A percentile compares a stretch with the other conserved stretches of the same genome.
phyloP scores from a whole-genome alignment of 2,329 filamentous ascomycete genomes.

The Colletotrichum lupini region DNA sequence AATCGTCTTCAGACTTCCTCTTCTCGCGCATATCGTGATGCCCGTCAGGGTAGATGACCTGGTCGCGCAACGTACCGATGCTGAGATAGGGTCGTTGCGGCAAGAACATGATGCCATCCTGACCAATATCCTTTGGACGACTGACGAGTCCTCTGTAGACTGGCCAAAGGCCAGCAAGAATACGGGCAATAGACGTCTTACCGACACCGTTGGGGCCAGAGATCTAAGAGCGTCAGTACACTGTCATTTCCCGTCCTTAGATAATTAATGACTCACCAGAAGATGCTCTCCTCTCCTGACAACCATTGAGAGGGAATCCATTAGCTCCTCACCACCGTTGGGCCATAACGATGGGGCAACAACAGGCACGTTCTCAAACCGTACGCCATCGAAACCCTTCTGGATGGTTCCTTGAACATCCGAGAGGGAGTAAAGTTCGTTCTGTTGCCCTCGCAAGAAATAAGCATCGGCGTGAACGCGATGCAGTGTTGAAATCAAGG shows the following conservation, averaged over 20 bases:
- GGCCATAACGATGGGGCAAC: conserved; percentile 91
- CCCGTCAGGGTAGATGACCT: conserved; percentile 97
- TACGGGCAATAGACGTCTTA: conserved; percentile 87
- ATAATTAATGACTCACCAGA: conserved; percentile 59
- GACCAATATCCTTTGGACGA: conserved; percentile 80
- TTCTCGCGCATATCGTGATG: conserved; percentile 92
- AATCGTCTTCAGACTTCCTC: conserved; percentile 80
- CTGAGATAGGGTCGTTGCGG: conserved; percentile 93
- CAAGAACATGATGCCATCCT: conserved; percentile 98
- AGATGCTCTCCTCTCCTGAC: conserved; percentile 92
- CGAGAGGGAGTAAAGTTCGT: conserved; percentile 87
- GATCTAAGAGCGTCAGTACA: conserved; percentile 60
- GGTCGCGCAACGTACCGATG: conserved; percentile 91
- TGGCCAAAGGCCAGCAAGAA: conserved; percentile 94
- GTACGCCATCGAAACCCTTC: conserved; percentile 93
- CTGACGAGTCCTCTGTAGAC: conserved; percentile 94
- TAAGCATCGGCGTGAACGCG: conserved; percentile 93
- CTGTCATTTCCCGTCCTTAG: background rate
- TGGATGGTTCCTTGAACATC: conserved; percentile 95
- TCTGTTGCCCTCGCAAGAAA: conserved; percentile 72
- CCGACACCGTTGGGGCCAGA: conserved; percentile 95
- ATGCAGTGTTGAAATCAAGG: conserved; percentile 92
- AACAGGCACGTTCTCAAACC: conserved; percentile 91
- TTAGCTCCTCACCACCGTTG: conserved; percentile 88
- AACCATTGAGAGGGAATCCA: conserved; percentile 89